These are phyloP conservation scores for Simplicillium aogashimaense DNA, from an alignment of 2,329 filamentous ascomycete genomes.

Conservation along the genomic window DNA sequence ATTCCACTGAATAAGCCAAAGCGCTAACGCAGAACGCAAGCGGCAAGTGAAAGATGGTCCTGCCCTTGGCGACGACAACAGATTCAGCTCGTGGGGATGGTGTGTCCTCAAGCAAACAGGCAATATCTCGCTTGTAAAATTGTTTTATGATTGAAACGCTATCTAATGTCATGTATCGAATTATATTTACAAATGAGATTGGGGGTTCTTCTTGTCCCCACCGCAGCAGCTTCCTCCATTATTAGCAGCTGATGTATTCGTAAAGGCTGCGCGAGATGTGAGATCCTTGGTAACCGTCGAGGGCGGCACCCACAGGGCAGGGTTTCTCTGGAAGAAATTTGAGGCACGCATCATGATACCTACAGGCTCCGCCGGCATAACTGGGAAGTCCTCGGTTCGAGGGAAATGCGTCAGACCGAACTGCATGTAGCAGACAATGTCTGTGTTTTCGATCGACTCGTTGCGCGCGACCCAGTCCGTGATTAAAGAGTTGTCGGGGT, in stretches of 20 bases:
- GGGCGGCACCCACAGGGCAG: slow-evolving; percentile 38
- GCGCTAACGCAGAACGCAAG: no score
- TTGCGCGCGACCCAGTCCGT: slow-evolving; percentile 38
- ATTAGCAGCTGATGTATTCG: background rate
- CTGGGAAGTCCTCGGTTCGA: slow-evolving; percentile 55
- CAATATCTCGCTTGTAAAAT: no score
- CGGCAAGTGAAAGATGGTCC: no score
- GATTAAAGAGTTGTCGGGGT: slow-evolving; percentile 10
- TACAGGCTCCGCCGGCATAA: slow-evolving; percentile 54
- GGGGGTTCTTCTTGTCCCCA: slow-evolving; percentile 2
- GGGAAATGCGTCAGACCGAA: slow-evolving; percentile 51
- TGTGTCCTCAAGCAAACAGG: no score
- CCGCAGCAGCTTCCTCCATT: slow-evolving; percentile 5
- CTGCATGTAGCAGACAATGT: slow-evolving; percentile 41
- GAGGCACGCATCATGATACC: slow-evolving; percentile 37
- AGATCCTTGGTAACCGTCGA: slow-evolving; percentile 25
- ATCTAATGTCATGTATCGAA: no score
- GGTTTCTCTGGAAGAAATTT: slow-evolving; percentile 43
- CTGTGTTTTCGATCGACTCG: slow-evolving; percentile 38
- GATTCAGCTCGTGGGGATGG: no score
- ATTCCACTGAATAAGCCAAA: no score
- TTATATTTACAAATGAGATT: slow-evolving; percentile 9
- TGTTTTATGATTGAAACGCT: no score
- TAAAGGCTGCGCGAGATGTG: slow-evolving; percentile 11
- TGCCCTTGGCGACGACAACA: no score